A percentile compares a stretch with the other conserved stretches of the same genome.
phyloP scores from a whole-genome alignment of 2,329 filamentous ascomycete species.

The Kalaharituber pfeilii region DNA sequence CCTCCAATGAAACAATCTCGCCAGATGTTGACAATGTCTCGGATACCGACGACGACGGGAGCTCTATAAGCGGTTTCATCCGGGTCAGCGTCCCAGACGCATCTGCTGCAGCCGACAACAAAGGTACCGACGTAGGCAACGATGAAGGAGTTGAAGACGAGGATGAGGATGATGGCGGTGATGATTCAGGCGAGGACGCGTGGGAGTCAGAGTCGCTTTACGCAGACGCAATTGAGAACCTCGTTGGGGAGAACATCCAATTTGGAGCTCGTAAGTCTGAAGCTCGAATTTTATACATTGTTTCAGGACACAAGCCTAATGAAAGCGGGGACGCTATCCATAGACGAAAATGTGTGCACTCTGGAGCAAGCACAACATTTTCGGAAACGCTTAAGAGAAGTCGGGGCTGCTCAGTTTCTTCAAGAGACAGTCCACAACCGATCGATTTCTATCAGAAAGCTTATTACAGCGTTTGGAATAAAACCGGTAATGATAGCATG shows the following conservation, averaged over 20 bases:
- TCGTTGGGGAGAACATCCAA: constrained; percentile 37
- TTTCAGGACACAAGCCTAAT: constrained; percentile 4
- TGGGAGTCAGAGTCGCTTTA: constrained; percentile 50
- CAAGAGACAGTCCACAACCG: constrained; percentile 51
- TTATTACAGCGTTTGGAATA: constrained; percentile 74
- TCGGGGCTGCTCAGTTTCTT: constrained; percentile 66
- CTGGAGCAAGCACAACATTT: constrained; percentile 51
- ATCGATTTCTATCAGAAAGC: constrained; percentile 57
- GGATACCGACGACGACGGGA: constrained; percentile 1
- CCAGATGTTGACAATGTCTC: constrained; percentile 32
- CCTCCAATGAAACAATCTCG: constrained; percentile 17
- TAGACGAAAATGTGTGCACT: constrained; percentile 39
- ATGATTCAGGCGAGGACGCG: constrained; percentile 27
- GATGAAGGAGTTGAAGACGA: constrained; percentile 16
- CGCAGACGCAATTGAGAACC: constrained; percentile 43
- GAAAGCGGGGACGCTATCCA: constrained; percentile 12
- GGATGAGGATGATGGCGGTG: constrained; percentile 10
- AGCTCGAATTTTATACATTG: constrained; percentile 2
- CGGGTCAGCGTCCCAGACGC: constrained; percentile 22
- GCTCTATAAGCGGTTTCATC: background rate
- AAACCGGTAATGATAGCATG: constrained; percentile 31
- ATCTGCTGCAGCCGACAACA: constrained; percentile 24
- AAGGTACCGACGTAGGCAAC: constrained; percentile 15
- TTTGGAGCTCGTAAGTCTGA: constrained; percentile 32
- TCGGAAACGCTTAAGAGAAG: constrained; percentile 51